Evolutionary conservation across 176 grass and related monocot genomes (phyloP).

Genomic region (Ensete glaucum): DNA sequence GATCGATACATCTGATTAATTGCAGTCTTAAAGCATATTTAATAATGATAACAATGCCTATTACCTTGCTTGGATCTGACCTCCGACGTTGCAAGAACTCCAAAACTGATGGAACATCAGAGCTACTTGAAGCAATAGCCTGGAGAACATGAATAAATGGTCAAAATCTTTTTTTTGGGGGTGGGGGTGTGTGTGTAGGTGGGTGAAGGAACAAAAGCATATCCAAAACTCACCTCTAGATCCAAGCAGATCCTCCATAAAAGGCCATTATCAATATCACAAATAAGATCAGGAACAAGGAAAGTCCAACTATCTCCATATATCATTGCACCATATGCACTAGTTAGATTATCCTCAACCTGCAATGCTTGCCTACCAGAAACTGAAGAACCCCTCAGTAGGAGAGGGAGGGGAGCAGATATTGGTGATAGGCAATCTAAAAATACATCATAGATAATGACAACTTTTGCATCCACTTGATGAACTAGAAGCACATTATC

Average conservation of each 20-base stretch:
- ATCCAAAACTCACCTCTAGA: conserved; percentile 48
- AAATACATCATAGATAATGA: conserved; percentile 87
- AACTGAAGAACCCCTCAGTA: conserved; percentile 49
- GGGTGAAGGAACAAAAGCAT: conserved; percentile 10
- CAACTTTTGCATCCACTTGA: conserved; percentile 96
- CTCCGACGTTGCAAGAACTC: conserved; percentile 87
- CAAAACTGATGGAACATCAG: conserved; percentile 73
- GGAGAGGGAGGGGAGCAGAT: conserved; percentile 87
- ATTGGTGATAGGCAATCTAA: conserved; percentile 68
- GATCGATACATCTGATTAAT: background rate
- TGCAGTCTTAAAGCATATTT: background rate
- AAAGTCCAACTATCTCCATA: conserved; percentile 89
- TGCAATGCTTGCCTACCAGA: conserved; percentile 47
- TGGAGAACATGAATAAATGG: conserved; percentile 17
- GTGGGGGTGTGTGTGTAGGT: no score
- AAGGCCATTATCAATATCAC: conserved; percentile 79
- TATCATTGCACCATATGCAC: conserved; percentile 68
- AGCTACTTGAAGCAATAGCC: conserved; percentile 91
- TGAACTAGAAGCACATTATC: conserved; percentile 90
- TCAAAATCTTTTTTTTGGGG: conserved; percentile 13
- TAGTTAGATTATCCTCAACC: conserved; percentile 46
- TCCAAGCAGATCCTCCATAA: conserved; percentile 84
- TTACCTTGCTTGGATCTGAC: conserved; percentile 63
- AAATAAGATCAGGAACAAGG: conserved; percentile 79
- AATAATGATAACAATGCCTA: conserved; percentile 3